Evolutionary conservation across 2,329 filamentous ascomycete species (phyloP).

Genomic region (Penicillium aurantiogriseum): DNA sequence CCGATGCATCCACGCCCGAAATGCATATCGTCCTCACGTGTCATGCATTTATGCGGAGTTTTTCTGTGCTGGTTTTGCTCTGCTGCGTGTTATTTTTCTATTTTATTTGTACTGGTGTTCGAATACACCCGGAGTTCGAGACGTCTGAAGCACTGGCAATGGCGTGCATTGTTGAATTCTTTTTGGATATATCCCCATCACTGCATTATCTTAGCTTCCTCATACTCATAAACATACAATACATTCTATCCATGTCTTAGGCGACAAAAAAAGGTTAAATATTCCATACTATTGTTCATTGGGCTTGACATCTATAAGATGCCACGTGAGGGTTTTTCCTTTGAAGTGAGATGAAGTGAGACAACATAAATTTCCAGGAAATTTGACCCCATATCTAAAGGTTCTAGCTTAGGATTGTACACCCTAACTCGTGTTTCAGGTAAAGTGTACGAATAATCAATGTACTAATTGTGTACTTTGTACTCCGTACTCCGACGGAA

Average conservation of each 20-base stretch:
- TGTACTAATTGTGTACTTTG: too few relatives aligned
- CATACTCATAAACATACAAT: neutral
- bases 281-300: neutral
- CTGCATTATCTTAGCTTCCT: constrained; percentile 3
- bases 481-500: too few relatives aligned
- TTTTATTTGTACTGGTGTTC: neutral
- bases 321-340: too few relatives aligned
- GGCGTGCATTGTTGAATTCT: constrained; percentile 1
- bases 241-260: neutral
- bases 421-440: too few relatives aligned
- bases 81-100: neutral
- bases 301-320: neutral
- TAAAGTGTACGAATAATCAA: too few relatives aligned
- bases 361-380: neutral
- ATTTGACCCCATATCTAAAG: neutral
- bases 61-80: neutral
- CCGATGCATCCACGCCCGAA: neutral
- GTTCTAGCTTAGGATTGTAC: neutral
- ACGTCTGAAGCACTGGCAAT: neutral
- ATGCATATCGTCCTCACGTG: neutral
- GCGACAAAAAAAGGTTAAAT: neutral
- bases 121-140: neutral
- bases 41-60: constrained; percentile 2
- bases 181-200: constrained; percentile 7
- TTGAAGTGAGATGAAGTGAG: neutral